Evolutionary conservation across 352 stramenopile genomes (phyloP).

Genomic region (Aphanomyces stellatus): DNA sequence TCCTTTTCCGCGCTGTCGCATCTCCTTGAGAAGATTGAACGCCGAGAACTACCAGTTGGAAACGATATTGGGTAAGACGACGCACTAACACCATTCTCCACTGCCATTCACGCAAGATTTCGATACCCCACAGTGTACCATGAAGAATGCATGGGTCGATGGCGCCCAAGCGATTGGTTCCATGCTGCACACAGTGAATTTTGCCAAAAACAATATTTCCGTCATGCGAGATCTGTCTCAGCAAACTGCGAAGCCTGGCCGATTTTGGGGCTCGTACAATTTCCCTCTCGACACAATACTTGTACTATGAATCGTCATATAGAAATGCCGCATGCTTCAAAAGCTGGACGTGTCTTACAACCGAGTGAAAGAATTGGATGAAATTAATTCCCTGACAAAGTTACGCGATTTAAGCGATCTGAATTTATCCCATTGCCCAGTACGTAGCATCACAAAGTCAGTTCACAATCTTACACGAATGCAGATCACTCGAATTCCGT

Average conservation of each 20-base stretch:
- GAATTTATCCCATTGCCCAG: conserved; percentile 34
- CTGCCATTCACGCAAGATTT: conserved; percentile 30
- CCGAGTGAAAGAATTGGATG: conserved; percentile 40
- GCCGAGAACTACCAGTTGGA: conserved; percentile 51
- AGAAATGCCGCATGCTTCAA: conserved; percentile 50
- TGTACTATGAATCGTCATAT: background rate
- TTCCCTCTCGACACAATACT: background rate
- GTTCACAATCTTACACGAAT: conserved; percentile 29
- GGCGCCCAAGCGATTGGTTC: conserved; percentile 55
- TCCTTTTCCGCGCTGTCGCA: conserved; percentile 38
- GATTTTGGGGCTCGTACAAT: conserved; percentile 27
- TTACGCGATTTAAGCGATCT: conserved; percentile 40
- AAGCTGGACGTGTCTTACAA: conserved; percentile 47
- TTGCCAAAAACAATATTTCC: conserved; percentile 45
- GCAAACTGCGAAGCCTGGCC: conserved; percentile 33
- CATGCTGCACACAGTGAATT: conserved; percentile 40
- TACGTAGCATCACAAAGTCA: too few relatives aligned
- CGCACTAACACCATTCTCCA: background rate
- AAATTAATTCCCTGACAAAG: conserved; percentile 43
- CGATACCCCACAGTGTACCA: conserved; percentile 47
- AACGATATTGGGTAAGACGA: conserved; percentile 32
- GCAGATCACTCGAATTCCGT: conserved; percentile 17
- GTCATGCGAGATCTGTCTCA: conserved; percentile 50
- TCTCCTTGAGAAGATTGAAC: conserved; percentile 45
- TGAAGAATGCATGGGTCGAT: conserved; percentile 40